Conservation (phyloP, 805 yeast genomes). For the Monosporozyma aerobia region DNA sequence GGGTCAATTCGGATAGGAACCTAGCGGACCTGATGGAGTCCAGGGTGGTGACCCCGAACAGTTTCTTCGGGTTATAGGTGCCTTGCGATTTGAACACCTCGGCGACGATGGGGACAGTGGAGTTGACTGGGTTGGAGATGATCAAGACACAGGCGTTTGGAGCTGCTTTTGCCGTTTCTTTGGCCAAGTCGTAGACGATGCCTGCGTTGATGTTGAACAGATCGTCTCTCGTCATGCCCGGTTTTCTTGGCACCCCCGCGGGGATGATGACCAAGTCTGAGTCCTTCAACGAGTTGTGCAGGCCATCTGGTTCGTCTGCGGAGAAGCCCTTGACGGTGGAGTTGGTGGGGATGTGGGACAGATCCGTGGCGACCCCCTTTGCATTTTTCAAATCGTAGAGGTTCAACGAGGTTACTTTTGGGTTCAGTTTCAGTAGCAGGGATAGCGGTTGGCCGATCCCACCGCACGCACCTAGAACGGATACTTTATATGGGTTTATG, state of each 20-base stretch:
- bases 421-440: constrained; percentile 75
- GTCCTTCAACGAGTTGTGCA: not conserved
- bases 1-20: constrained; percentile 51
- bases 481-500: constrained; percentile 61
- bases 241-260: constrained; percentile 89
- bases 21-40: constrained; percentile 78
- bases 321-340: constrained; percentile 81
- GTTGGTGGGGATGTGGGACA: constrained; percentile 89
- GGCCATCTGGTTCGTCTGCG: constrained; percentile 46
- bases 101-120: constrained; percentile 83
- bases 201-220: constrained; percentile 76
- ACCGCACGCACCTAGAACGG: constrained; percentile 81
- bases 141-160: constrained; percentile 72
- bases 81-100: constrained; percentile 30
- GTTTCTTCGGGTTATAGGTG: constrained; percentile 31
- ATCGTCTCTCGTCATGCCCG: constrained; percentile 91
- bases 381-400: constrained; percentile 87
- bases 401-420: constrained; percentile 76
- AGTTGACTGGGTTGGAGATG: constrained; percentile 90
- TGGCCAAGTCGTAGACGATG: constrained; percentile 64
- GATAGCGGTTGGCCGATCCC: constrained; percentile 94
- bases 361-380: constrained; percentile 94
- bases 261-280: constrained; percentile 36
- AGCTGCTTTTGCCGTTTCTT: constrained; percentile 53
- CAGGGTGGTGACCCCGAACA: constrained; percentile 84